phyloP scores from a whole-genome alignment of 2,329 filamentous ascomycete genomes.

The Trichoderma breve region DNA sequence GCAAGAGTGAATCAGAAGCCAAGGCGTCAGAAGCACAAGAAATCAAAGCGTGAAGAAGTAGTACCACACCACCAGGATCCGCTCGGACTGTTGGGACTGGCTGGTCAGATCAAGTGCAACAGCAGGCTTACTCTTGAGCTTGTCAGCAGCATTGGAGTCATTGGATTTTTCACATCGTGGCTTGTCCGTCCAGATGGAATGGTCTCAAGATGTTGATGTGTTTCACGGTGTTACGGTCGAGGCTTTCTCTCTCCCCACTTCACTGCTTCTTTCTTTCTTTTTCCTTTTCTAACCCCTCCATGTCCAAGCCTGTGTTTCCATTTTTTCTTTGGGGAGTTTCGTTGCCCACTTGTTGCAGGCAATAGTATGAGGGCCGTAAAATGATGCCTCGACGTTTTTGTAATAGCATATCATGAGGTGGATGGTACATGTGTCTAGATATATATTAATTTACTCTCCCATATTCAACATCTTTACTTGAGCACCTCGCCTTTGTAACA shows the following conservation, averaged over 20 bases:
- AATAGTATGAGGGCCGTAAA: slow-evolving; percentile 1
- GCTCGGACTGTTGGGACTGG: slow-evolving; percentile 70
- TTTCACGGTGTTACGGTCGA: neutral
- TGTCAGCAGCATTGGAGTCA: slow-evolving; percentile 68
- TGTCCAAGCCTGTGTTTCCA: neutral
- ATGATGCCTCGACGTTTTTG: neutral
- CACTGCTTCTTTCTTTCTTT: neutral
- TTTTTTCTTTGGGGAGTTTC: neutral
- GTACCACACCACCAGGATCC: slow-evolving; percentile 62
- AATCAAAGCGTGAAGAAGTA: slow-evolving; percentile 1
- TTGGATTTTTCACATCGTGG: slow-evolving; percentile 71
- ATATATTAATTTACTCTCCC: slow-evolving; percentile 6
- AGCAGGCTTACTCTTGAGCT: slow-evolving; percentile 71
- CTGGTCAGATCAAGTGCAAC: slow-evolving; percentile 61
- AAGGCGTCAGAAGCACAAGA: slow-evolving; percentile 7
- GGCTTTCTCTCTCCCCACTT: neutral
- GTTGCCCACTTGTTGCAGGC: neutral
- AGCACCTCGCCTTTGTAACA: neutral
- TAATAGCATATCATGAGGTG: neutral
- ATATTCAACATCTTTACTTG: neutral
- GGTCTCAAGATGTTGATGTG: neutral
- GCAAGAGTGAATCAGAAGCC: slow-evolving; percentile 8
- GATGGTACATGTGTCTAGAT: neutral
- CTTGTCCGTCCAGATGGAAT: slow-evolving; percentile 36
- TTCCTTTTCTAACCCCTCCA: neutral